Conservation (phyloP, 2,329 filamentous ascomycete species). For the Penicillium sp. region DNA sequence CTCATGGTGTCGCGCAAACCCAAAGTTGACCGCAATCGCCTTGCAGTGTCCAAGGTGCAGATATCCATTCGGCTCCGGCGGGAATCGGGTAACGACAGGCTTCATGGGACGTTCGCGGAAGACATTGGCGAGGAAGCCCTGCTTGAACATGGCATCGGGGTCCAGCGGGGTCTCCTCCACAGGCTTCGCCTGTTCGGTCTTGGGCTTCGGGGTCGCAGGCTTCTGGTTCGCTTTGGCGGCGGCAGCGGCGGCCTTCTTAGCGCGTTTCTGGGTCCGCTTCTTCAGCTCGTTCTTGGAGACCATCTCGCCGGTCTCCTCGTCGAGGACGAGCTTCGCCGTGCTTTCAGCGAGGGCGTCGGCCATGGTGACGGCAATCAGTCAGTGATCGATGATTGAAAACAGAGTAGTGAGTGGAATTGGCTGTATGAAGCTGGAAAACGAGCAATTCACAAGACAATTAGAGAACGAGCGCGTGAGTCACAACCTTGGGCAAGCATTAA, state of each 20-base stretch:
- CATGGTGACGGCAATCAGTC: constrained; percentile 17
- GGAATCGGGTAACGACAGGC: constrained; percentile 70
- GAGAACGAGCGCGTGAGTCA: background rate
- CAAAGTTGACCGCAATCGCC: constrained; percentile 95
- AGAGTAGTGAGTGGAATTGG: background rate
- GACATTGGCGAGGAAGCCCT: constrained; percentile 75
- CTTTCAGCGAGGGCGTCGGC: constrained; percentile 24
- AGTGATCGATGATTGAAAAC: background rate
- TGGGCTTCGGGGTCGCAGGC: constrained; percentile 32
- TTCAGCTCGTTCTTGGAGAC: constrained; percentile 35
- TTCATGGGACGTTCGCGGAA: constrained; percentile 67
- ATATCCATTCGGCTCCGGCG: constrained; percentile 89
- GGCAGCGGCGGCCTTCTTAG: constrained; percentile 35
- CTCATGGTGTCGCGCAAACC: constrained; percentile 83
- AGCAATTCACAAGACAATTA: background rate
- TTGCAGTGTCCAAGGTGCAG: constrained; percentile 94
- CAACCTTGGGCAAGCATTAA: background rate
- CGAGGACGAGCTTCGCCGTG: constrained; percentile 28
- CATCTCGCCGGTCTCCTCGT: constrained; percentile 30
- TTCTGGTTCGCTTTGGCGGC: constrained; percentile 47
- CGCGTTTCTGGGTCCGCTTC: constrained; percentile 32
- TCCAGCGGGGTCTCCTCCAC: constrained; percentile 35
- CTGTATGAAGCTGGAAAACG: background rate
- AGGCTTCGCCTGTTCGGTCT: constrained; percentile 24
- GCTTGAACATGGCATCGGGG: constrained; percentile 75